Evolutionary conservation across 176 grass and related monocot genomes (phyloP), one percentile per base, ranked within the genome.

Genomic region (Triticum monococcum): DNA sequence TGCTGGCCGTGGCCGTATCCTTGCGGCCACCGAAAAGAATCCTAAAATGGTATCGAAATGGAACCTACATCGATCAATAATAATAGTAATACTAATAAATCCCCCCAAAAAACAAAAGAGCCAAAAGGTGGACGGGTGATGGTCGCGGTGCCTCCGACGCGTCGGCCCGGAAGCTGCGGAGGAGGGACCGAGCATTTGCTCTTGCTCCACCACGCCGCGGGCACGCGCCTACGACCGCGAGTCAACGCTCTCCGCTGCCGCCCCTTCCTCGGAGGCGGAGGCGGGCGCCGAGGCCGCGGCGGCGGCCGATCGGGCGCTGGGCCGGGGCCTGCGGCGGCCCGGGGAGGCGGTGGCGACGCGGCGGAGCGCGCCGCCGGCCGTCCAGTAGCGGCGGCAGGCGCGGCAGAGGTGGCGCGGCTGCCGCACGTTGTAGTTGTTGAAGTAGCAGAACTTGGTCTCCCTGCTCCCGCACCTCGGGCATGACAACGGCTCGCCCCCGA

Each of bases 401-500:
- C 88, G 92, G 92, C 97, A 99, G 85, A 99, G 95, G 87, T 99
- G 97, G 22, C 97, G 94, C 68, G 97, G 97, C 85, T 99, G 97
- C 52, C 93, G 91, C 74, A 99, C 97, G 97, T 99, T 99, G 92
- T 99, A 96, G 97, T 99, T 99, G 85, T 96, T 99, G 92, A 96
- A 99, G 92, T 99, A 99, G 90, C 97, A 99, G 87, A 99, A 99
- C 92, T 99, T 99, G 80, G 97, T 99, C 72, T 96, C 97, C 90
- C 88, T 85, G 94, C 97, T 99, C 83, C 85, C 92, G 77, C 97
- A 96, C 80, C 97, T 24, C 45, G 94, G 97, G 65, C 97, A 99
- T 7, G 92, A 92, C 75, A 96, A 80, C 85, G 76, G 76, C 61
- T 88, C 77, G 57, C 75, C 56, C 41, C 74, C 30, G n/a, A 57